A percentile compares a stretch with the other conserved stretches of the same genome.
phyloP scores from a whole-genome alignment of 805 yeast species.

The Ogataea neopini region DNA sequence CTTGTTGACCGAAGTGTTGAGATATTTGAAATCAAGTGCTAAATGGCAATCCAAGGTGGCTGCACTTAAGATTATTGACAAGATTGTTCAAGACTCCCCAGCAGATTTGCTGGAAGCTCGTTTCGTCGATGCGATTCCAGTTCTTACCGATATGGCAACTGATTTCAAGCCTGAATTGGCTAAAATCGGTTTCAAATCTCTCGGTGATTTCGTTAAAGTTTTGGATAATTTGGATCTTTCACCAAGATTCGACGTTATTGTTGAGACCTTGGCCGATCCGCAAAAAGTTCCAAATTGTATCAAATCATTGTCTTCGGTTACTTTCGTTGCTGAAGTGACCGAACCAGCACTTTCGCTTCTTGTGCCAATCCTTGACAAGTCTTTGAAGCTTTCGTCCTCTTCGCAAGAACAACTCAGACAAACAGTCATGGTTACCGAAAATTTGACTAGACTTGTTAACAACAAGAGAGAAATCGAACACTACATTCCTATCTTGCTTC shows the following conservation, averaged over 20 bases:
- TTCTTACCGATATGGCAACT: conserved; percentile 84
- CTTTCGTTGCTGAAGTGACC: conserved; percentile 97
- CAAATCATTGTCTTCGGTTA: conserved; percentile 85
- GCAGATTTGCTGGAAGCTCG: conserved; percentile 81
- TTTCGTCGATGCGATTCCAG: conserved; percentile 78
- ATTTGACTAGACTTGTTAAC: conserved; percentile 91
- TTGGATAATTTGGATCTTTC: conserved; percentile 91
- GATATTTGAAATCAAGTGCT: conserved; percentile 75
- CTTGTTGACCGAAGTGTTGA: conserved; percentile 59
- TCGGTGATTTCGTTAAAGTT: conserved; percentile 71
- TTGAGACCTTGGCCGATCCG: conserved; percentile 89
- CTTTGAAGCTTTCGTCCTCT: conserved; percentile 81
- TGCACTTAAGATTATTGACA: conserved; percentile 73
- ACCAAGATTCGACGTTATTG: conserved; percentile 81
- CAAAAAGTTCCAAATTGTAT: conserved; percentile 85
- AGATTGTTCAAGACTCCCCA: conserved; percentile 75
- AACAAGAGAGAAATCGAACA: conserved; percentile 88
- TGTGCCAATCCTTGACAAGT: conserved; percentile 90
- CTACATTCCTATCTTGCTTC: conserved; percentile 81
- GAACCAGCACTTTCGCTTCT: conserved; percentile 89
- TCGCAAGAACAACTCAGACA: conserved; percentile 97
- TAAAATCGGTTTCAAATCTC: conserved; percentile 72
- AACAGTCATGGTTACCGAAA: conserved; percentile 93
- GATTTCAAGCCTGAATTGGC: conserved; percentile 97
- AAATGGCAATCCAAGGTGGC: conserved; percentile 92